Percentiles rank a stretch among this genome's conserved stretches.
Conservation (phyloP, 2,329 filamentous ascomycete species). For the Cytospora piceae region DNA sequence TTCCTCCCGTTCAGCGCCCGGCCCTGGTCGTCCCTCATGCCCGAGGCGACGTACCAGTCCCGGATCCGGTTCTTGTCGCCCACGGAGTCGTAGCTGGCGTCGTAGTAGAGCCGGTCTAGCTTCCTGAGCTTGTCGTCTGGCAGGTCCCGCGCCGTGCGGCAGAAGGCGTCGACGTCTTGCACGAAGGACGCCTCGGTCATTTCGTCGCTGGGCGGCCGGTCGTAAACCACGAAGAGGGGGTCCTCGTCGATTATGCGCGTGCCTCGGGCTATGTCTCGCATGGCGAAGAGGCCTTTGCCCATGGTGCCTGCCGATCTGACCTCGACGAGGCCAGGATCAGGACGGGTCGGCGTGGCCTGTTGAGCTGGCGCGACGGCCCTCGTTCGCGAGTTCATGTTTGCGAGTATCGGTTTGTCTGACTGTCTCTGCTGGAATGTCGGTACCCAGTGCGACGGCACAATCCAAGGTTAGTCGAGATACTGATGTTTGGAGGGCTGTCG, state of each 20-base stretch:
- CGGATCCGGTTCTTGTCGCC: background rate
- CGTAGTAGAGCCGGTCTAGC: constrained; percentile 1
- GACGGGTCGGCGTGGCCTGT: background rate
- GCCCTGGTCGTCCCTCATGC: background rate
- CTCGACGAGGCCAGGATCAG: background rate
- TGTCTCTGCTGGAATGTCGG: background rate
- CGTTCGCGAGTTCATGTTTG: background rate
- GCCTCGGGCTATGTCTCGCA: constrained; percentile 18
- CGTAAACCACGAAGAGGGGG: constrained; percentile 23
- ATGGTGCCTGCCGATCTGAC: constrained; percentile 12
- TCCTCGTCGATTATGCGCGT: constrained; percentile 22
- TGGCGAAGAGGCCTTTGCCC: constrained; percentile 25
- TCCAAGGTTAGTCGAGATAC: background rate
- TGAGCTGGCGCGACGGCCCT: background rate
- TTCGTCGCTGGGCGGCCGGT: background rate
- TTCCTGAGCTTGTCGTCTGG: background rate
- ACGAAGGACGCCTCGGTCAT: background rate
- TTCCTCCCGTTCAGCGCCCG: too few relatives aligned
- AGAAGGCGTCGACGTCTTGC: constrained; percentile 24
- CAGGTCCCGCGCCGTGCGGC: background rate
- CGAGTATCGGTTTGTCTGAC: background rate
- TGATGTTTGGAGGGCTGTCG: background rate
- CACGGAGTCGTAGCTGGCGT: background rate
- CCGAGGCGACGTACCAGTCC: background rate
- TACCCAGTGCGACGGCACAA: background rate